Evolutionary conservation across 768 basidiomycete species (phyloP), one percentile per base, ranked within the genome.

Genomic region (Suillus weaverae): DNA sequence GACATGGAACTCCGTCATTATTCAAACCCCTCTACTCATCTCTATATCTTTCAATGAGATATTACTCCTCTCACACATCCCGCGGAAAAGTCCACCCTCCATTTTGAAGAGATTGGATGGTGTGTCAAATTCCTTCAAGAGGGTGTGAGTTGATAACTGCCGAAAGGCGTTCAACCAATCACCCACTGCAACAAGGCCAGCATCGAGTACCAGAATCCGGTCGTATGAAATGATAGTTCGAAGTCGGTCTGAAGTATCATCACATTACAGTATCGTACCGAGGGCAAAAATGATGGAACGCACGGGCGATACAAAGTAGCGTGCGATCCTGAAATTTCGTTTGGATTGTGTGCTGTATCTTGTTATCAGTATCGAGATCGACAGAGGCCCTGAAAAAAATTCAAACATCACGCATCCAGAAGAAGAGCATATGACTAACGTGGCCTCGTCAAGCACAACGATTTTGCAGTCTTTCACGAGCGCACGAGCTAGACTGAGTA

Each of bases 161-260:
- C 35, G 20, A 39, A 30, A 44, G 1, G 32, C 1, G 48, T 13
- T 43, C 20, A 50, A 53, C 32, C 20, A 54, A 16, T 14, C 8
- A 39, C 83, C 75, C 44, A 85, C 84, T 36, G 79, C 80, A 46
- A 91, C 84, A 10, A 76, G 77, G 1, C 91, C 90, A 26, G 83
- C 81, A 64, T 88, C 85, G 68, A 92, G 81, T 8, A 92, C 90
- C 46, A 90, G 78, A 54, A 92, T 87, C 30, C 86, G 78, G 72
- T 94, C 90, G 69, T 90, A 91, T n/a, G 73, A 74, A 62, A 83
- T 71, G 67, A 86, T 84, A 1, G 86, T 88, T 61, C 81, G 75
- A 35, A 86, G 73, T 20, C 86, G 81, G 71, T 86, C 67, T 68
- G 32, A 57, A 32, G 14, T 26, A 20, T 14, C 9, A 30, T 55